A percentile compares a stretch with the other conserved stretches of the same genome.
These are phyloP conservation scores for Chlamydomonas reinhardtii DNA, from an alignment of 163 green algal genomes.

Conservation along the genomic window DNA sequence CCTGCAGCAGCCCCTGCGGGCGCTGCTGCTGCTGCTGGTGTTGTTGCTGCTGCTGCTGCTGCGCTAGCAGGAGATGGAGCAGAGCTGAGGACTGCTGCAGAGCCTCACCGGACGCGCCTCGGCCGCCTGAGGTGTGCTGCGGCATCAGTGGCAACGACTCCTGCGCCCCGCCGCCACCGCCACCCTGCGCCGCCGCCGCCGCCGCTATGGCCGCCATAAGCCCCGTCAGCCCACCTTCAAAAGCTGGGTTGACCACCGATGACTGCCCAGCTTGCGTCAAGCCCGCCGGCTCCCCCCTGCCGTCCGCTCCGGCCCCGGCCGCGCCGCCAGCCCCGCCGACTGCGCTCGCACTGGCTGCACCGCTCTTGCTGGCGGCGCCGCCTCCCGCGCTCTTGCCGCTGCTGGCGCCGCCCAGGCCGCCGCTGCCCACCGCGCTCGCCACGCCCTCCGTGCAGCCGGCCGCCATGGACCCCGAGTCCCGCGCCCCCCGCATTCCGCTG, in stretches of 20 bases:
- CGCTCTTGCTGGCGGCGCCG: slow-evolving; percentile 1
- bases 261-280: too few species aligned
- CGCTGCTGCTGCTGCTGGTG: slow-evolving; percentile 4
- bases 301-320: neutral
- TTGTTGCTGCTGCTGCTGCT: slow-evolving; percentile 4
- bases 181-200: neutral
- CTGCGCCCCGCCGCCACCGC: neutral
- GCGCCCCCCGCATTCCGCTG: neutral
- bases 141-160: slow-evolving; percentile 9
- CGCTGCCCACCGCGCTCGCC: neutral
- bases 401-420: neutral
- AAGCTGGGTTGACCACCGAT: neutral
- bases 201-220: slow-evolving; percentile 20
- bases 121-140: neutral
- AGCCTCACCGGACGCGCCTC: neutral
- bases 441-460: neutral
- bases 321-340: neutral
- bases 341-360: neutral
- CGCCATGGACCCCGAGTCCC: neutral
- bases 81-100: too few species aligned
- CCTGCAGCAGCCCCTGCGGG: neutral
- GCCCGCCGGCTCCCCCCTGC: neutral
- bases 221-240: neutral
- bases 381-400: neutral
- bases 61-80: slow-evolving; percentile 1